Evolutionary conservation across 129 eudicot species (phyloP).

Genomic region (Pseudognaphalium luteoalbum): DNA sequence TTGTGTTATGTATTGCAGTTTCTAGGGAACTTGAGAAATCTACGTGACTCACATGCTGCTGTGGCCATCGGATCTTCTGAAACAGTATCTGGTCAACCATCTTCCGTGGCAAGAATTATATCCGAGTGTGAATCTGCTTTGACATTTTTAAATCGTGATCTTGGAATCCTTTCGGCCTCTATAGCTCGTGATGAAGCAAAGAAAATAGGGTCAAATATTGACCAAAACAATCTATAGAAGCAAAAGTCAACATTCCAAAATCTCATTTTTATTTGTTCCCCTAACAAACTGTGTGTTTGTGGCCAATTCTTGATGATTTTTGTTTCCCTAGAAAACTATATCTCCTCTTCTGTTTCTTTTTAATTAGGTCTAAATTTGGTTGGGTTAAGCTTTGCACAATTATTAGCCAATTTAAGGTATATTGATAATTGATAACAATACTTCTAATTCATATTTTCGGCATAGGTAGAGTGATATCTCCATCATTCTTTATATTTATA

Average conservation of each 20-base stretch:
- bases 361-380: background rate
- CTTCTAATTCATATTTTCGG: background rate
- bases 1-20: slow-evolving; percentile 48
- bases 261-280: slow-evolving; percentile 17
- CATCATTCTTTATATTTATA: too few relatives aligned
- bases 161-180: slow-evolving; percentile 89
- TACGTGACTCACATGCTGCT: slow-evolving; percentile 95
- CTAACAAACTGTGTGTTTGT: slow-evolving; percentile 1
- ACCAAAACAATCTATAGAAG: slow-evolving; percentile 21
- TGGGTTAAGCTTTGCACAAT: background rate
- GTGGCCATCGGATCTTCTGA: slow-evolving; percentile 92
- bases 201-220: slow-evolving; percentile 35
- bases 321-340: background rate
- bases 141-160: slow-evolving; percentile 79
- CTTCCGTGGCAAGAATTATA: slow-evolving; percentile 82
- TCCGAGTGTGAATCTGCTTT: slow-evolving; percentile 93
- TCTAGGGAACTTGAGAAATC: slow-evolving; percentile 87
- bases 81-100: slow-evolving; percentile 79
- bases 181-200: slow-evolving; percentile 90
- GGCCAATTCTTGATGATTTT: slow-evolving; percentile 4
- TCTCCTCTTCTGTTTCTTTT: background rate
- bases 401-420: background rate
- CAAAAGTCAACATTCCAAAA: slow-evolving; percentile 20
- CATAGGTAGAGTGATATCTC: too few relatives aligned
- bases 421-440: background rate